A percentile compares a stretch with the other conserved stretches of the same genome.
Evolutionary conservation across 2,329 filamentous ascomycete genomes (phyloP).

Genomic region (Pseudogymnoascus sp.): DNA sequence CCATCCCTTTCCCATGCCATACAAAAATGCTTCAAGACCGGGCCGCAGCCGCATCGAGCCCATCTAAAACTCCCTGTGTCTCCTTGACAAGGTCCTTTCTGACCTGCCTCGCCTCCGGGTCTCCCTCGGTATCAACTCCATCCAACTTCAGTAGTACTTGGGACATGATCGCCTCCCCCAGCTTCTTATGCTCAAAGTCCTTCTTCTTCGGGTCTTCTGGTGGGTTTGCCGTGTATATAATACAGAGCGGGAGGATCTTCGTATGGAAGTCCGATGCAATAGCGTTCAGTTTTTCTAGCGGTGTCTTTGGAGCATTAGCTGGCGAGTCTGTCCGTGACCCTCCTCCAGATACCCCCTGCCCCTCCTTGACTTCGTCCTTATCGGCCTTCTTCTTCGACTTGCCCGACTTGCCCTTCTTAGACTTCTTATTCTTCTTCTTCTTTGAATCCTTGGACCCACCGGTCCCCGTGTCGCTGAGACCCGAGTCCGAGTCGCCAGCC

Average conservation of each 20-base stretch:
- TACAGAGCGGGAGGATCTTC: conserved; percentile 57
- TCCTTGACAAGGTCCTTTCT: conserved; percentile 67
- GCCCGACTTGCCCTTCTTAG: conserved; percentile 32
- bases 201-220: conserved; percentile 60
- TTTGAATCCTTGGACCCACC: conserved; percentile 31
- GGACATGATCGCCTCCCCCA: conserved; percentile 69
- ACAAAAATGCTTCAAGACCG: neutral
- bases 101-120: conserved; percentile 53
- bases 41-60: conserved; percentile 42
- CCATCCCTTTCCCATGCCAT: neutral
- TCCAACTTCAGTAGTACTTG: conserved; percentile 72
- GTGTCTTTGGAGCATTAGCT: conserved; percentile 32
- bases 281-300: conserved; percentile 58
- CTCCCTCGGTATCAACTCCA: conserved; percentile 64
- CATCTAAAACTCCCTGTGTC: conserved; percentile 58
- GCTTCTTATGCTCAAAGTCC: conserved; percentile 64
- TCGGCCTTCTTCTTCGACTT: conserved; percentile 38
- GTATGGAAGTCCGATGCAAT: conserved; percentile 56
- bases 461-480: conserved; percentile 34
- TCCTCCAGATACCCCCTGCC: conserved; percentile 31
- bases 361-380: conserved; percentile 22
- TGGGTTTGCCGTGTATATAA: conserved; percentile 52
- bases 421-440: conserved; percentile 35
- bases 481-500: conserved; percentile 36
- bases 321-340: conserved; percentile 24